These are phyloP conservation scores for Sarocladium kiliense DNA, from an alignment of 2,329 filamentous ascomycete species.

Conservation along the genomic window DNA sequence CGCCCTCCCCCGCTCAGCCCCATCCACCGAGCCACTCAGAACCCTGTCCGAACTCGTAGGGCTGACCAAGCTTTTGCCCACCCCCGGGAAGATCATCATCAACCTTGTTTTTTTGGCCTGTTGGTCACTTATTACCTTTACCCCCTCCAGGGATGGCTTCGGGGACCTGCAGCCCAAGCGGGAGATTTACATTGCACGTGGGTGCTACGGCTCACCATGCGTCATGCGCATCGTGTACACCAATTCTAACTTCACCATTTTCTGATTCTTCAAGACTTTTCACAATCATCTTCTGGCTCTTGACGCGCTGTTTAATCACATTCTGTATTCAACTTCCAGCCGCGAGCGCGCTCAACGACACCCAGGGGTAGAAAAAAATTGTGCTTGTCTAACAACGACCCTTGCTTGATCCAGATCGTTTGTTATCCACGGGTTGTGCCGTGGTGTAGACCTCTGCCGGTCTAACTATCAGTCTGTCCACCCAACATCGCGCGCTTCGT, in stretches of 20 bases:
- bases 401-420: neutral
- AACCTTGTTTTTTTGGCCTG: neutral
- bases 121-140: conserved; percentile 1
- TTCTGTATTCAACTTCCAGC: neutral
- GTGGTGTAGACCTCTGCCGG: neutral
- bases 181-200: neutral
- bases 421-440: conserved; percentile 8
- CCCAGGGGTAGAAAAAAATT: neutral
- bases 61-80: conserved; percentile 1
- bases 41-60: neutral
- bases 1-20: neutral
- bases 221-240: too few species aligned
- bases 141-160: conserved; percentile 1
- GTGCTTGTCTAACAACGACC: neutral
- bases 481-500: too few species aligned
- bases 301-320: neutral
- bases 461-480: neutral
- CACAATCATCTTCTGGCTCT: neutral
- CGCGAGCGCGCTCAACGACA: neutral
- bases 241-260: too few species aligned
- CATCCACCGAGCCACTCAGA: neutral
- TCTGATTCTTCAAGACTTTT: too few species aligned
- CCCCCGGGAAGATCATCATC: neutral
- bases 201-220: neutral
- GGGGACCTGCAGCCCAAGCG: conserved; percentile 3